A percentile compares a stretch with the other conserved stretches of the same genome.
Conservation (phyloP, 129 eudicot genomes). For the Logfia minima region DNA sequence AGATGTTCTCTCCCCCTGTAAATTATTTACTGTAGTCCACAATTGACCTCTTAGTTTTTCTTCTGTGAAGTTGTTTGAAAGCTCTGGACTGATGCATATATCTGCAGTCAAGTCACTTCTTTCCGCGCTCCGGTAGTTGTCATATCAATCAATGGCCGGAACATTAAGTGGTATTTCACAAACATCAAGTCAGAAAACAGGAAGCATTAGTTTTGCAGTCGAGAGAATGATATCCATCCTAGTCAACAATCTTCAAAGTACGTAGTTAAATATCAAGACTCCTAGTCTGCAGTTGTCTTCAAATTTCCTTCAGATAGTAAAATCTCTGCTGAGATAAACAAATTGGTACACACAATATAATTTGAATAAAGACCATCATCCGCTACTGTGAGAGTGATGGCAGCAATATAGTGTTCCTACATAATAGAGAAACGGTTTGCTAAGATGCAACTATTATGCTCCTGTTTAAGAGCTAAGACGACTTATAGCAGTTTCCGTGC, state of each 20-base stretch:
- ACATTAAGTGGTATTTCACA: constrained; percentile 55
- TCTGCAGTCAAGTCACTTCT: constrained; percentile 97
- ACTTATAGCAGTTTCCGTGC: background rate
- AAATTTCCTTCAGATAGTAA: background rate
- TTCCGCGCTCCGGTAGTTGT: constrained; percentile 84
- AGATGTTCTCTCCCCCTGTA: constrained; percentile 6
- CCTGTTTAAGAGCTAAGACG: background rate
- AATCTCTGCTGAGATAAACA: constrained; percentile 1
- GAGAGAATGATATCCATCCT: constrained; percentile 90
- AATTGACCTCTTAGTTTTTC: constrained; percentile 24
- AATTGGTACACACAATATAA: background rate
- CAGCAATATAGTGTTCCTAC: background rate
- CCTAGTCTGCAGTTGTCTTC: background rate
- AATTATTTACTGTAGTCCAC: background rate
- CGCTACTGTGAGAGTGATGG: background rate
- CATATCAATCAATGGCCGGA: constrained; percentile 80
- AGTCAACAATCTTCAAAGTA: constrained; percentile 90
- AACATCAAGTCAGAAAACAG: constrained; percentile 78
- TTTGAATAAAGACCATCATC: background rate
- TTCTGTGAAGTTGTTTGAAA: constrained; percentile 74
- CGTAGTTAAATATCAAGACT: constrained; percentile 16
- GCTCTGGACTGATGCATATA: constrained; percentile 86
- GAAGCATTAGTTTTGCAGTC: constrained; percentile 89
- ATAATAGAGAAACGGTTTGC: background rate
- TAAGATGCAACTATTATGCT: background rate